Conservation (phyloP, 1,139 yeast species). For the Sugiyamaella castrensis region DNA sequence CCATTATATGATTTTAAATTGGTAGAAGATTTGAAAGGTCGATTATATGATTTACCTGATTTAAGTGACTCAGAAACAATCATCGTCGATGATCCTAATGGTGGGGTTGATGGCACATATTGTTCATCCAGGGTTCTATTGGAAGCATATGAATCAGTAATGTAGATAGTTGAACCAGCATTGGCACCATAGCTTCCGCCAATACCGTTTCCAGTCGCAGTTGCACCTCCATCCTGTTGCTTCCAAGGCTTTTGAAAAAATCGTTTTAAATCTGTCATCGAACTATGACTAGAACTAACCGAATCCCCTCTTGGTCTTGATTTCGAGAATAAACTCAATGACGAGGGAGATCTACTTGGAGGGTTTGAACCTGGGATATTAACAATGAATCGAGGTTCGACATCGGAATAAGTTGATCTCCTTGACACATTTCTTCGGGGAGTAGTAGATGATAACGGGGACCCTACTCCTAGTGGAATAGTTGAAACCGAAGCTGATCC, state of each 20-base stretch:
- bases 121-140: conserved; percentile 10
- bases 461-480: not conserved
- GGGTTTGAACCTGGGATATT: conserved; percentile 21
- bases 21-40: conserved; percentile 22
- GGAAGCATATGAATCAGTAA: conserved; percentile 14
- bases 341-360: conserved; percentile 29
- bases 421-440: conserved; percentile 13
- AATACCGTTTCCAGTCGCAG: not conserved
- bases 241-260: conserved; percentile 35
- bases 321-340: conserved; percentile 27
- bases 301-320: conserved; percentile 30
- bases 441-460: conserved; percentile 2
- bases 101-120: conserved; percentile 10
- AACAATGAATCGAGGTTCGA: conserved; percentile 29
- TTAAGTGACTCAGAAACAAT: conserved; percentile 15
- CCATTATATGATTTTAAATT: conserved; percentile 18
- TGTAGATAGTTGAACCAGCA: conserved; percentile 13
- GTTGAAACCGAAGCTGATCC: conserved; percentile 3
- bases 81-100: conserved; percentile 15
- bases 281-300: conserved; percentile 22
- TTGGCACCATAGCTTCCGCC: not conserved
- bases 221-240: conserved; percentile 13
- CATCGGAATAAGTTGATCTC: conserved; percentile 16
- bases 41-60: conserved; percentile 12
- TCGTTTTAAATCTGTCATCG: conserved; percentile 34